A percentile compares a stretch with the other conserved stretches of the same genome.
Evolutionary conservation across 2,329 filamentous ascomycete species (phyloP).

Genomic region (Colletotrichum sansevieriae): DNA sequence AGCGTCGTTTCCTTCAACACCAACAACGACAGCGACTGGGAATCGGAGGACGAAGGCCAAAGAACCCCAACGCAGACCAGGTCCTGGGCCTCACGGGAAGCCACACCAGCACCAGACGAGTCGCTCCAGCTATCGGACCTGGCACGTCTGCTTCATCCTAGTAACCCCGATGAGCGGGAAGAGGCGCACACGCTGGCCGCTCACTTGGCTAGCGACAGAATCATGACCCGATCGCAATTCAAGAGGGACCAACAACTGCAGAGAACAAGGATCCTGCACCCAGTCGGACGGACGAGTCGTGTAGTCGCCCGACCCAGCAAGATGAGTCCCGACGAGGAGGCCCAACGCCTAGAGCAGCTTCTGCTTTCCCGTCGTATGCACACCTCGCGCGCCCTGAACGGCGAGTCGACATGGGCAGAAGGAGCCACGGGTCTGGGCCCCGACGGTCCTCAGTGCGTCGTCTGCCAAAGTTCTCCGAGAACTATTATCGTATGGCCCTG

Average conservation of each 20-base stretch:
- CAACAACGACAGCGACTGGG: conserved; percentile 60
- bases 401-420: conserved; percentile 69
- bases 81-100: conserved; percentile 59
- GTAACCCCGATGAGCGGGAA: conserved; percentile 80
- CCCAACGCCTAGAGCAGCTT: conserved; percentile 71
- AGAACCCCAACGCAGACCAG: conserved; percentile 79
- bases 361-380: conserved; percentile 64
- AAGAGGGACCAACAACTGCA: conserved; percentile 76
- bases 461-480: conserved; percentile 88
- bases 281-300: conserved; percentile 52
- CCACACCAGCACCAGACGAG: conserved; percentile 71
- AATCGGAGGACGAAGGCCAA: conserved; percentile 63
- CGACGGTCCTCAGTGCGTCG: conserved; percentile 87
- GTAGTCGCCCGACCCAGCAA: conserved; percentile 51
- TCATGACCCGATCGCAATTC: conserved; percentile 87
- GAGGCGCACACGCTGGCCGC: conserved; percentile 86
- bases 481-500: conserved; percentile 98
- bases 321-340: conserved; percentile 70
- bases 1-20: conserved; percentile 78
- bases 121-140: conserved; percentile 77
- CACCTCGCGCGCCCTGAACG: not conserved
- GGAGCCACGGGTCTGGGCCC: conserved; percentile 80
- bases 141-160: conserved; percentile 85
- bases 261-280: conserved; percentile 75
- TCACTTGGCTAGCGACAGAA: conserved; percentile 77